phyloP scores from a whole-genome alignment of 2,329 filamentous ascomycete genomes.

The Ophidiomyces ophidiicola region DNA sequence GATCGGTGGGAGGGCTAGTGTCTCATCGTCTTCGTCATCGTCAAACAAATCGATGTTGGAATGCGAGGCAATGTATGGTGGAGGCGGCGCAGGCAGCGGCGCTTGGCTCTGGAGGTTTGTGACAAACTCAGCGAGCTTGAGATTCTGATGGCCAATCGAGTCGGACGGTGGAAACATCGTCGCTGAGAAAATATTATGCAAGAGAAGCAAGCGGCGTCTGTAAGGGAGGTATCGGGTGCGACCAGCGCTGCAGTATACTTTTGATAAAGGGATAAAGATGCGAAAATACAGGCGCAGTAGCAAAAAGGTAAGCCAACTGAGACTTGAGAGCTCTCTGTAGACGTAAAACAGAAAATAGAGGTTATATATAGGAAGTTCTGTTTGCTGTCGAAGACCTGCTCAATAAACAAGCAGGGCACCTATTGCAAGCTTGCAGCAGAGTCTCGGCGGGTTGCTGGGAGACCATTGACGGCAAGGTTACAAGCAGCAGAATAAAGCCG shows the following conservation, averaged over 20 bases:
- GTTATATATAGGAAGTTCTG: too few relatives aligned
- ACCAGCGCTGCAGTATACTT: not conserved
- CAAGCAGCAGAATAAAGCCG: too few relatives aligned
- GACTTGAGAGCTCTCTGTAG: too few relatives aligned
- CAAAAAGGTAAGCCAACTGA: too few relatives aligned
- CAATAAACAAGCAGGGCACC: too few relatives aligned
- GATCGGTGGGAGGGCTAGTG: constrained; percentile 17
- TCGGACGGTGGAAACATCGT: constrained; percentile 24
- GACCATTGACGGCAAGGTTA: too few relatives aligned
- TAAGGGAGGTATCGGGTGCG: not conserved
- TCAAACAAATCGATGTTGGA: not conserved
- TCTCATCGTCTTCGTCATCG: constrained; percentile 13
- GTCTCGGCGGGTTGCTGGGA: too few relatives aligned
- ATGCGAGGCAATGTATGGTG: constrained; percentile 18
- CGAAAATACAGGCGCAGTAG: too few relatives aligned
- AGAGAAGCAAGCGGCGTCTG: not conserved
- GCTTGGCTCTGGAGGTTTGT: constrained; percentile 16
- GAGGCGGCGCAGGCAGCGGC: constrained; percentile 15
- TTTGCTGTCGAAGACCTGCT: too few relatives aligned
- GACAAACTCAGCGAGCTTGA: constrained; percentile 20
- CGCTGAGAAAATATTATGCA: not conserved
- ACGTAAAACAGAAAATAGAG: too few relatives aligned
- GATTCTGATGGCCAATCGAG: constrained; percentile 20
- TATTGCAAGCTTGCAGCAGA: too few relatives aligned
- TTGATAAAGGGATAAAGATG: too few relatives aligned